Evolutionary conservation across 495 filamentous ascomycete genomes (phyloP), one percentile per base, ranked within the genome.

Genomic region (Aspergillus ellipticus): DNA sequence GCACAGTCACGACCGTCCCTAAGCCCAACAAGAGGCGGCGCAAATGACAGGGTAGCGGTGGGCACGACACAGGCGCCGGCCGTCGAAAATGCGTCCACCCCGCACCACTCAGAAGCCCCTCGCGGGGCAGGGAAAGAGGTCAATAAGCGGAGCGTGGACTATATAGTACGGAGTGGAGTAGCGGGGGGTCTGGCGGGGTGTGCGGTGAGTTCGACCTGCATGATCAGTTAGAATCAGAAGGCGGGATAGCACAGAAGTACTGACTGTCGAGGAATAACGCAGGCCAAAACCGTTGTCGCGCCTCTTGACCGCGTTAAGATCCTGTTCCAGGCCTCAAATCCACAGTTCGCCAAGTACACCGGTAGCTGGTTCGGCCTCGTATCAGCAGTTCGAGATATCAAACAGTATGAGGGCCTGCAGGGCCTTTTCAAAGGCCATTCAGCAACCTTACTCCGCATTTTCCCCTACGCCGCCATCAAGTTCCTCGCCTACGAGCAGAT

Each of bases 281-380:
- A 96, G 91, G 94, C 89, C 59, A 98, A 98, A 79, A 96, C 93
- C 0, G 77, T 95, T 16, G 96, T 98, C 13, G 94, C 89, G 22
- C 94, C 94, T 31, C 89, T 98, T 52, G 94, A 98, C 75, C 86
- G 94, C 42, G 94, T 98, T 66, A 98, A 98, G 71, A 98, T 98
- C 67, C 87, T 98, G 49, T 97, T 98, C 77, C 94, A 98, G 73
- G 86, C 94, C 50, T 89, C 88, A 54, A 96, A 92, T 66, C 94
- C 94, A 4, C 87, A 95, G 61, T 98, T 96, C 68, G 79, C 85
- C 26, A 96, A 94, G 73, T 97, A 97, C 68, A 84, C 88, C 0
- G 89, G 92, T 39, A 89, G 84, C 33, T 97, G 92, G 90, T 78
- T 79, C 56, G 94, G 94, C 26, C 81, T 94, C 10, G 77, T 81